Conservation (phyloP, 352 stramenopile genomes). For the Pythium guiyangense region DNA sequence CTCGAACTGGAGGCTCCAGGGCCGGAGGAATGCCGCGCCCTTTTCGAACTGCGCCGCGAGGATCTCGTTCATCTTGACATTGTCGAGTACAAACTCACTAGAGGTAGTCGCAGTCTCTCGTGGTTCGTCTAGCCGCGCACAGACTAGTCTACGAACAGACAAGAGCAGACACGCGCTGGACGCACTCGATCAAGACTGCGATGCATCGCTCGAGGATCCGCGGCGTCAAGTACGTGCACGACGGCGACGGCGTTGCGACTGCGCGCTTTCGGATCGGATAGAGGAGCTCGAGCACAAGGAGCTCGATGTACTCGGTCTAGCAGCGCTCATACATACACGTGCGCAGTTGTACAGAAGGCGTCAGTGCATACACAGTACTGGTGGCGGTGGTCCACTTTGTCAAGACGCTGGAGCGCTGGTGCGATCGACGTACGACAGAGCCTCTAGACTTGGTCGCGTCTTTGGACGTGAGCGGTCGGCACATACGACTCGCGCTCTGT, state of each 20-base stretch:
- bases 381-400: too few species aligned
- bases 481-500: slow-evolving; percentile 9
- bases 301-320: slow-evolving; percentile 49
- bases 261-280: slow-evolving; percentile 38
- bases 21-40: slow-evolving; percentile 34
- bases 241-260: slow-evolving; percentile 30
- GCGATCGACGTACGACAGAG: slow-evolving; percentile 4
- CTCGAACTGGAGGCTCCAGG: slow-evolving; percentile 40
- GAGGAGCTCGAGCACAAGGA: slow-evolving; percentile 41
- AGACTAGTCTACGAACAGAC: neutral
- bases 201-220: slow-evolving; percentile 52
- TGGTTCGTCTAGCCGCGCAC: too few species aligned
- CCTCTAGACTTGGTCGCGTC: slow-evolving; percentile 10
- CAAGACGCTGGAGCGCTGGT: too few species aligned
- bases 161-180: neutral
- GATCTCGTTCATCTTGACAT: slow-evolving; percentile 19
- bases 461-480: slow-evolving; percentile 5
- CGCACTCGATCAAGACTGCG: slow-evolving; percentile 47
- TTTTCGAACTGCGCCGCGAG: slow-evolving; percentile 36
- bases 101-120: neutral
- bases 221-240: slow-evolving; percentile 39
- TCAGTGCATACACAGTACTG: neutral
- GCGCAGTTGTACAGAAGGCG: neutral
- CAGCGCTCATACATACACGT: neutral
- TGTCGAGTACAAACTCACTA: slow-evolving; percentile 38